Evolutionary conservation across 73 alveolate species (phyloP).

Genomic region (Paramecium tetraurelia): DNA sequence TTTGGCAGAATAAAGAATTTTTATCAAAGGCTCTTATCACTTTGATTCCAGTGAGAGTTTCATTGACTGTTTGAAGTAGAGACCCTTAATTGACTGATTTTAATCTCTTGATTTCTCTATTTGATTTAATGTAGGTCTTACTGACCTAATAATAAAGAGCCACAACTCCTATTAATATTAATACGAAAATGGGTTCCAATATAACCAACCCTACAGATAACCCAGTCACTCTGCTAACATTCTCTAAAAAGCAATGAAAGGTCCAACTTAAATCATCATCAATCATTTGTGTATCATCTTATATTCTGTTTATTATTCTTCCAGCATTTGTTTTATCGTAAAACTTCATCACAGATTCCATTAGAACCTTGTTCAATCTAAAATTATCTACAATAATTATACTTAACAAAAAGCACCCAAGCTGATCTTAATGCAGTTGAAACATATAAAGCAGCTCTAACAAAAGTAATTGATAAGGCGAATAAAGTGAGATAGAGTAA

Average conservation of each 20-base stretch:
- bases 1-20: neutral
- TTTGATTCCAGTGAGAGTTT: constrained; percentile 42
- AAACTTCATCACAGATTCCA: constrained; percentile 60
- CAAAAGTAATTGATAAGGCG: neutral
- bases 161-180: neutral
- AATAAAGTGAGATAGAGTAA: neutral
- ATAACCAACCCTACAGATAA: constrained; percentile 41
- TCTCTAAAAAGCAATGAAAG: neutral
- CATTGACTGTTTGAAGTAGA: neutral
- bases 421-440: neutral
- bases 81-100: constrained; percentile 37
- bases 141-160: neutral
- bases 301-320: constrained; percentile 82
- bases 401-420: neutral
- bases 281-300: constrained; percentile 69
- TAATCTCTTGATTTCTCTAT: constrained; percentile 47
- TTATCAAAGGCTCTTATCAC: constrained; percentile 15
- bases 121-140: constrained; percentile 7
- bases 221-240: constrained; percentile 19
- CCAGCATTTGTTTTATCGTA: constrained; percentile 93
- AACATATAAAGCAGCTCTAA: neutral
- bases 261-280: constrained; percentile 58
- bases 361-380: neutral
- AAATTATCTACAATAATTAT: neutral
- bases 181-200: constrained; percentile 6